A percentile compares a stretch with the other conserved stretches of the same genome.
Conservation (phyloP, 192 early-diverging fungal species). For the Mortierella claussenii region DNA sequence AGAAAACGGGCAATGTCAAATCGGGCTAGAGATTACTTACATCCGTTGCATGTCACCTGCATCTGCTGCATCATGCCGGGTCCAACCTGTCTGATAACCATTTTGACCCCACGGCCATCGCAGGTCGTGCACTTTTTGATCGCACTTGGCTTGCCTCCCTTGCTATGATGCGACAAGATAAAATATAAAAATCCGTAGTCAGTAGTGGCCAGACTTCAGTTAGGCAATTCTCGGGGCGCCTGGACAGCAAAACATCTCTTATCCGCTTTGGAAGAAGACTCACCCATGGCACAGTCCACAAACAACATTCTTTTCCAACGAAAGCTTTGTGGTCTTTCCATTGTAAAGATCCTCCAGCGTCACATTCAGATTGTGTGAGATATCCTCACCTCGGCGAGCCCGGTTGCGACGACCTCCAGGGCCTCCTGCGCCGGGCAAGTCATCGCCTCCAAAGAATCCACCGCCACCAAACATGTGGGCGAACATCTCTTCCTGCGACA, state of each 20-base stretch:
- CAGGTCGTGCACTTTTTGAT: slow-evolving; percentile 78
- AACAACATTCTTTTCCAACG: slow-evolving; percentile 81
- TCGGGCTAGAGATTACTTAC: slow-evolving; percentile 55
- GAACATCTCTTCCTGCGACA: slow-evolving; percentile 88
- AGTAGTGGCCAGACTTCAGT: too few relatives aligned
- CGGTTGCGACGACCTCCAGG: slow-evolving; percentile 35
- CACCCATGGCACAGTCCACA: slow-evolving; percentile 74
- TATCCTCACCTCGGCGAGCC: slow-evolving; percentile 61
- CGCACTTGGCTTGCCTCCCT: slow-evolving; percentile 85
- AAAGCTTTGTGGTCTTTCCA: slow-evolving; percentile 85
- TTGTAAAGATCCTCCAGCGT: slow-evolving; percentile 95
- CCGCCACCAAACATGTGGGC: slow-evolving; percentile 82
- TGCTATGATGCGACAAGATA: slow-evolving; percentile 61
- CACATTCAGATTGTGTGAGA: slow-evolving; percentile 82
- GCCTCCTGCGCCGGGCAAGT: slow-evolving; percentile 10
- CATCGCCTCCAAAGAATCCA: slow-evolving; percentile 50
- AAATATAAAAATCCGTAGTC: too few relatives aligned
- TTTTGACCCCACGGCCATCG: slow-evolving; percentile 82
- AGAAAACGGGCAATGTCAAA: neutral
- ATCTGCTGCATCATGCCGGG: slow-evolving; percentile 93
- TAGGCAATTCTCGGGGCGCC: too few relatives aligned
- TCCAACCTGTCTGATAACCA: slow-evolving; percentile 85
- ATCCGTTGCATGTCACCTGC: slow-evolving; percentile 83
- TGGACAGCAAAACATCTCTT: too few relatives aligned
- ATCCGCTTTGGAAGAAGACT: too few relatives aligned